phyloP scores from a whole-genome alignment of 805 yeast species.

The Aciculoconidium aculeatum region DNA sequence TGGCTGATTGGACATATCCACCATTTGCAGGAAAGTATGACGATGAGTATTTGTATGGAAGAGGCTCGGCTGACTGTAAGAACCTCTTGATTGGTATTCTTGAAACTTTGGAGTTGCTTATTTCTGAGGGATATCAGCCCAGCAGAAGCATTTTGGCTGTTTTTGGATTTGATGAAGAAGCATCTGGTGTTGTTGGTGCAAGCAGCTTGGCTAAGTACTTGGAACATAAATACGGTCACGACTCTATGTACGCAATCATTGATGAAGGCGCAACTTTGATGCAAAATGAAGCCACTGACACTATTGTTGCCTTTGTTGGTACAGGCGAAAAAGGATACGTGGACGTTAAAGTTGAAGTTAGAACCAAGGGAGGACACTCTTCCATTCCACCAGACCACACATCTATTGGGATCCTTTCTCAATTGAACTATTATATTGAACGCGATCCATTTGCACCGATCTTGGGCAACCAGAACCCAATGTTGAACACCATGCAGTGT shows the following conservation, averaged over 20 bases:
- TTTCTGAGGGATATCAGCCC: slow-evolving; percentile 48
- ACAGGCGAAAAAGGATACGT: slow-evolving; percentile 47
- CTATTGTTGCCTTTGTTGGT: slow-evolving; percentile 46
- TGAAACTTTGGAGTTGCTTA: slow-evolving; percentile 52
- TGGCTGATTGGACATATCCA: slow-evolving; percentile 54
- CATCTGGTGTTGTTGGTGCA: slow-evolving; percentile 62
- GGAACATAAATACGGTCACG: slow-evolving; percentile 49
- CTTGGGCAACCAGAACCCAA: slow-evolving; percentile 53
- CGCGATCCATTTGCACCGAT: slow-evolving; percentile 44
- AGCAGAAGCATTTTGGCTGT: slow-evolving; percentile 57
- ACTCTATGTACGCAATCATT: slow-evolving; percentile 55
- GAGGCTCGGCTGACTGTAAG: slow-evolving; percentile 77
- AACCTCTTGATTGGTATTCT: slow-evolving; percentile 58
- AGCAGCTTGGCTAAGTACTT: slow-evolving; percentile 39
- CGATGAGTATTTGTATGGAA: slow-evolving; percentile 62
- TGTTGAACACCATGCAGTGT: slow-evolving; percentile 53
- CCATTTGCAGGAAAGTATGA: slow-evolving; percentile 62
- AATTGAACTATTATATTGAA: slow-evolving; percentile 53
- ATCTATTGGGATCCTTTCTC: slow-evolving; percentile 66
- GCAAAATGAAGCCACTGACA: slow-evolving; percentile 38
- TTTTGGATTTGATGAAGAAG: slow-evolving; percentile 79
- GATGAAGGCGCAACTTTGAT: slow-evolving; percentile 56
- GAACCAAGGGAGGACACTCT: slow-evolving; percentile 74
- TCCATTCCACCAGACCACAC: slow-evolving; percentile 81
- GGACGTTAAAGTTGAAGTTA: slow-evolving; percentile 39